Base-by-base conservation (phyloP, 768 basidiomycete genomes). In the Porphyrellus cyaneotinctus region DNA sequence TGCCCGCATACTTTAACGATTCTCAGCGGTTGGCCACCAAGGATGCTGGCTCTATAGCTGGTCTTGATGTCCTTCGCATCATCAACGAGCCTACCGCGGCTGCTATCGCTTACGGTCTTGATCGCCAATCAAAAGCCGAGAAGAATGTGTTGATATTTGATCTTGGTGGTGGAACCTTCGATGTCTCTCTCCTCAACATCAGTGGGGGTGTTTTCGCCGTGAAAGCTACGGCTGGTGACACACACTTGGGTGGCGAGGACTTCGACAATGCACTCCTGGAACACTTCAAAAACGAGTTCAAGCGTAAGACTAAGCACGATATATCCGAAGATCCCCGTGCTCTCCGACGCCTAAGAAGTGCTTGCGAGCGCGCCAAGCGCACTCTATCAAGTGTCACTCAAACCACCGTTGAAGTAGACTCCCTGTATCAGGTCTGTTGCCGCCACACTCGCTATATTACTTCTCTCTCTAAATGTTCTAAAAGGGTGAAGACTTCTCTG, bases 21-120 rank as follows among this genome's bases (percentile, higher is more conserved):
- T 99, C 97, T 24, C 97, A 99, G 71, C 94, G 97, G 78, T 81
- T 97, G 58, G 95, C 97, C 47, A 98, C 97, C 72, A 98, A 98
- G 78, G 97, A 99, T 74, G 97, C 97, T 58, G 97, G 97, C 74
- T 82, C 90, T 63, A 99, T 99, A 63, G 83, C 97, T 66, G 97
- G 97, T 58, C 91, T 99, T 58, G 95, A 99, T 70, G 94, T 99
- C 64, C 91, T 99, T 75, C 95, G 97, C 77, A 99, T 99, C 81
- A 99, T 99, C 81, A 99, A 99, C 77, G 97, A 99, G 79, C 97
- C 97, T 58, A 99, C 97, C 49, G 97, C 97, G 47, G 97, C 97
- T 53, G 97, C 97, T 68, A 97, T 99, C 63, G 97, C 97, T 46
- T 97, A 97, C 72, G 97, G 97, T 80, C 87, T 91, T 51, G 97